phyloP scores from a whole-genome alignment of 306 rosid genomes.

The Arachis hypogaea region DNA sequence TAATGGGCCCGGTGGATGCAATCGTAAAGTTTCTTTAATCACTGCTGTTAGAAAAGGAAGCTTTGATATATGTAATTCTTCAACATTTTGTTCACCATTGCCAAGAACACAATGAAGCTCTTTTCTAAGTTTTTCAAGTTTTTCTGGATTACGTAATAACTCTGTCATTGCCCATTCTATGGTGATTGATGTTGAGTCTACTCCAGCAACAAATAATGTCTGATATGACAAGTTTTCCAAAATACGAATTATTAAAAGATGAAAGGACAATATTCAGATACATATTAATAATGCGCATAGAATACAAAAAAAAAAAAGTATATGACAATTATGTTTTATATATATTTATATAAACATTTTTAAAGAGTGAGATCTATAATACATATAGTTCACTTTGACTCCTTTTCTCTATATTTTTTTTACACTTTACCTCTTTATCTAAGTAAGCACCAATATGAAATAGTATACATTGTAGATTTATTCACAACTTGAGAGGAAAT shows the following conservation, averaged over 20 bases:
- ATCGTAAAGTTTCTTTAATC: conserved; percentile 31
- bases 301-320: not conserved
- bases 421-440: no score
- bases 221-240: not conserved
- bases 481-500: no score
- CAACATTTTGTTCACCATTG: not conserved
- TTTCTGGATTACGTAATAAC: conserved; percentile 27
- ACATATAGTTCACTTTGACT: no score
- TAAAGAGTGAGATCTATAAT: no score
- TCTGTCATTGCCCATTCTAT: conserved; percentile 49
- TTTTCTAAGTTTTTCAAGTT: conserved; percentile 4
- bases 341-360: no score
- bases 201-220: conserved; percentile 38
- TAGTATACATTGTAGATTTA: no score
- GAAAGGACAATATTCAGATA: no score
- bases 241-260: not conserved
- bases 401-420: no score
- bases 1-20: conserved; percentile 39
- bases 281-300: not conserved
- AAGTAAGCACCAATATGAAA: no score
- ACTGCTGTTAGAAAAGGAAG: conserved; percentile 33
- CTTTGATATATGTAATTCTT: conserved; percentile 38
- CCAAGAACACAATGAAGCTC: conserved; percentile 20
- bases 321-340: no score
- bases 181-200: conserved; percentile 26